Evolutionary conservation across 768 basidiomycete genomes (phyloP), one percentile per base, ranked within the genome.

Genomic region (Agrocybe pediades): DNA sequence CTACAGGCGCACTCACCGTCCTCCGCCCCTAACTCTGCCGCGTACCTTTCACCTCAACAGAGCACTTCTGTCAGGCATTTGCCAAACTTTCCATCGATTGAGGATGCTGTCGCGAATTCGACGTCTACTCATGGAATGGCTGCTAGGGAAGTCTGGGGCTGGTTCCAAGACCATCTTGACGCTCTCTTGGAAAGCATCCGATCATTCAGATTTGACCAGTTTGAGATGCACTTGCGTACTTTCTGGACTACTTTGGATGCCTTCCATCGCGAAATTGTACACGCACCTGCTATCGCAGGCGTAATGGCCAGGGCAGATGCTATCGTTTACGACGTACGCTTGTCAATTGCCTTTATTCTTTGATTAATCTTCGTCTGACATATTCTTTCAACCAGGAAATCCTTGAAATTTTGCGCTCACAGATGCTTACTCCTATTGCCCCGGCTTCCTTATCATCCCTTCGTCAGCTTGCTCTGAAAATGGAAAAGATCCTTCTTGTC

Each of bases 121-220:
- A 82, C 86, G n/a, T 83, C 90, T 42, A 76, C 89, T 24, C 87
- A 93, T 61, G 82, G 85, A 50, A 79, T 91, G 19, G 86, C 87
- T 55, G 92, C 90, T 24, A 83, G 89, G 60, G 90, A 92, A 68
- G 89, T 92, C 6, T 96, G 94, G 94, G 81, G 78, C 25, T 92
- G 90, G 87, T 96, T 96, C 77, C 88, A 90, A 68, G 88, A 92
- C 53, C 94, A 96, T 74, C 77, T 94, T 56, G 92, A 95, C 70
- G 76, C 86, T 0, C 77, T 95, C 43, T 72, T 94, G 26, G 90
- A 92, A 60, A 87, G 83, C 61, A 83, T 93, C 40, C 76, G 89
- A 50, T 74, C 82, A 16, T 89, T 87, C 75, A 81, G 91, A 33
- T 90, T 93, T 62, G 93, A 95, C 70, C 89, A 92, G 69, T 94